Percentiles rank a stretch among this genome's conserved stretches.
Conservation (phyloP, 164 flowering plant species). For the Vitis amurensis region DNA sequence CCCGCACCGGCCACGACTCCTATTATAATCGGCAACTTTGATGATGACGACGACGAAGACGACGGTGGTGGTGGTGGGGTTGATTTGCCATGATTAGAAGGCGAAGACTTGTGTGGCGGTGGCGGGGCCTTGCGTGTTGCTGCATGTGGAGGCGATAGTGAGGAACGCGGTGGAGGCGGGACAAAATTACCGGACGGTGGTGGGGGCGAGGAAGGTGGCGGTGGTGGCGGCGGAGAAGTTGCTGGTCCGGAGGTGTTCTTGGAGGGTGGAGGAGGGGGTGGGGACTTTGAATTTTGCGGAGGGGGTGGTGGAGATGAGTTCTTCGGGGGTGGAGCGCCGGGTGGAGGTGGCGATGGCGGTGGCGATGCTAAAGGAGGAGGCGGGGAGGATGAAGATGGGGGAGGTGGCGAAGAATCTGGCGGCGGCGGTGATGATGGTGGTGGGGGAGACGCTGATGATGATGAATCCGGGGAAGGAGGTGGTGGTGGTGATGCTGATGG, state of each 20-base stretch:
- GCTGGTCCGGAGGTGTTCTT: no score
- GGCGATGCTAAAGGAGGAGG: constrained; percentile 15
- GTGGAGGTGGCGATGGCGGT: constrained; percentile 9
- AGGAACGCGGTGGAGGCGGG: constrained; percentile 3
- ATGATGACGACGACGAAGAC: constrained; percentile 15
- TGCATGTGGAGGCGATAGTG: no score
- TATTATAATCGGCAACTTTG: constrained; percentile 25
- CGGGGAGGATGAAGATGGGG: constrained; percentile 15
- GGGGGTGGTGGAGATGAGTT: constrained; percentile 11
- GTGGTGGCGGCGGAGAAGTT: constrained; percentile 16
- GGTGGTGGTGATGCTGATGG: constrained; percentile 19
- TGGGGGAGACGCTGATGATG: constrained; percentile 8
- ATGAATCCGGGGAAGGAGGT: constrained; percentile 8
- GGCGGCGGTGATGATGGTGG: constrained; percentile 8
- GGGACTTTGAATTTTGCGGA: not conserved
- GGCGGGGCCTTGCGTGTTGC: not conserved
- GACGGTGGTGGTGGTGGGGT: constrained; percentile 4
- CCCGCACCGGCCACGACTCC: constrained; percentile 47
- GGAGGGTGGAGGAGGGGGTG: constrained; percentile 18
- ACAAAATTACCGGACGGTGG: not conserved
- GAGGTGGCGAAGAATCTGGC: constrained; percentile 22
- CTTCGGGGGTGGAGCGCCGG: constrained; percentile 9
- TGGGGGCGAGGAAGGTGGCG: constrained; percentile 11
- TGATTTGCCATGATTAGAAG: not conserved
- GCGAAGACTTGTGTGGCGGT: constrained; percentile 11